Evolutionary conservation across 441 rosid species (phyloP).

Genomic region (Croton laevigatus): DNA sequence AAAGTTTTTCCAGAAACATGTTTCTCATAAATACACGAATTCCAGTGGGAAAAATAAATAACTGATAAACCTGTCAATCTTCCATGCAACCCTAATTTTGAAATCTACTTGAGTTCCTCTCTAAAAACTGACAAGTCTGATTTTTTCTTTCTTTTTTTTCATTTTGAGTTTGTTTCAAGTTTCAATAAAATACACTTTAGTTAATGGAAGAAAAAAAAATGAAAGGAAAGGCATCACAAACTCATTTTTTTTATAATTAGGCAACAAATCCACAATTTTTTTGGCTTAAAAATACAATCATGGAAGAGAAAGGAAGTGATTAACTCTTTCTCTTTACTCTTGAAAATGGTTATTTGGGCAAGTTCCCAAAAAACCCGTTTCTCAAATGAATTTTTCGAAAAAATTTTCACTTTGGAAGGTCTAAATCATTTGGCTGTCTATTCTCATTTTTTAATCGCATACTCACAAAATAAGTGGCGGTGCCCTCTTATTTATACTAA

Average conservation of each 20-base stretch:
- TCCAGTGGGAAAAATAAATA: too few species aligned
- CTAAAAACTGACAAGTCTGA: neutral
- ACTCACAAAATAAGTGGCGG: conserved; percentile 24
- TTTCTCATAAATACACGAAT: neutral
- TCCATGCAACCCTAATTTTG: neutral
- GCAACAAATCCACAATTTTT: neutral
- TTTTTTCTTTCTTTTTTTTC: too few species aligned
- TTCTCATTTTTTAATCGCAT: conserved; percentile 18
- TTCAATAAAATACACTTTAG: conserved; percentile 4
- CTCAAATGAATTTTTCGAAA: neutral
- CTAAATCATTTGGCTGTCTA: conserved; percentile 40
- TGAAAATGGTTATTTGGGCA: conserved; percentile 22
- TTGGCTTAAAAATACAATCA: neutral
- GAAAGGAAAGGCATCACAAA: neutral
- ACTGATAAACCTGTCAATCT: neutral
- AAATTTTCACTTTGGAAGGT: conserved; percentile 39
- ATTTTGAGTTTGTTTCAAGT: conserved; percentile 6
- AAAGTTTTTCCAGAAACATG: conserved; percentile 18
- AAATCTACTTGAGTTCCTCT: neutral
- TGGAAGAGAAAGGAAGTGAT: neutral
- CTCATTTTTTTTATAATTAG: neutral
- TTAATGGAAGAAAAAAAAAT: neutral
- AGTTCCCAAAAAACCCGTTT: conserved; percentile 20
- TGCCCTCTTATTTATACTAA: conserved; percentile 9
- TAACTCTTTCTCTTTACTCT: conserved; percentile 2